Evolutionary conservation across 2,329 filamentous ascomycete species (phyloP), one percentile per base, ranked within the genome.

Genomic region (Trichoderma oligosporum): DNA sequence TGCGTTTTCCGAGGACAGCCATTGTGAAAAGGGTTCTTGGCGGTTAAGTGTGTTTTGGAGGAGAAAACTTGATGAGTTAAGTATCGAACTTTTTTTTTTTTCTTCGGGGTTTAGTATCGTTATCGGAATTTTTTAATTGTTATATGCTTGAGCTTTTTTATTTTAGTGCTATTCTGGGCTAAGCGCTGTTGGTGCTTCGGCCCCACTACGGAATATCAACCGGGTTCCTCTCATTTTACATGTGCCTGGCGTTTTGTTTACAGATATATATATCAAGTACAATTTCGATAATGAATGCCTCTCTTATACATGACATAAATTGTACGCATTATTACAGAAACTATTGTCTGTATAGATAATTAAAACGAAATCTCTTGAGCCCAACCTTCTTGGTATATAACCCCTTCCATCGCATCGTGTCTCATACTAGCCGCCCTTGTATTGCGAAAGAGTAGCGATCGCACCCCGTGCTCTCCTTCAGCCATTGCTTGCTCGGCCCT

Each of bases 1-100:
- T 82, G 60, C 79, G 76, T 65, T 82, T 82, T 36, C 79, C 77
- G 20, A 80, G 67, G 38, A 74, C 69, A 31, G 74, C 66, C 78
- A 80, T 81, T 45, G 3, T 16, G 25, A 38, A 22, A 7, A 14
- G 20, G 39, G 39, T 24, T 24, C 16, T 2, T 42, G 16, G 39
- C 22, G 16, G 12, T 1, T 14, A 38, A 38, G 12, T 14, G 2
- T 45, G 16, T 31, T 18, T 7, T 22, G 7, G 41, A 27, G n/a
- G 12, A n/a, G 25, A 24, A 51, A 20, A 18, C 45, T 47, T 18
- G 22, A 42, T 42, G n/a, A n/a, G n/a, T n/a, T n/a, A n/a, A n/a
- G n/a, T n/a, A n/a, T 42, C 12, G 39, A 42, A 53, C 48, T 53
- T 53, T 49, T 53, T 53, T 53, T 24, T 35, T 42, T 53, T 41